Conservation (phyloP, 208 protist species). For the Leptomonas pyrrhocoris region DNA sequence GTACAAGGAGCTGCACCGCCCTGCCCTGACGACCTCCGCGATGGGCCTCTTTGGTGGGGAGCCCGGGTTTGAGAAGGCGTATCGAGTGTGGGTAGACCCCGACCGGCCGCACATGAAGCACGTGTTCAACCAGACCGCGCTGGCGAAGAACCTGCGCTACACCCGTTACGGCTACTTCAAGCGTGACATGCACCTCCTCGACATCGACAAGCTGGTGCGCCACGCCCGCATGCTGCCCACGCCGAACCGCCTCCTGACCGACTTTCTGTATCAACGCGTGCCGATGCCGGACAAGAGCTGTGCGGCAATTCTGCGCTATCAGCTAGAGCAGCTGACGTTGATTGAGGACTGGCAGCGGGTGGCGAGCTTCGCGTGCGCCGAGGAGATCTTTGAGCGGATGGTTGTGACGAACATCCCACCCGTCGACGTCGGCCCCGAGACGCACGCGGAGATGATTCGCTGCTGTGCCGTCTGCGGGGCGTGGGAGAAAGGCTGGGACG, state of each 20-base stretch:
- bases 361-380: constrained; percentile 57
- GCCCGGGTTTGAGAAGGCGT: constrained; percentile 90
- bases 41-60: constrained; percentile 92
- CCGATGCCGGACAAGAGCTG: constrained; percentile 83
- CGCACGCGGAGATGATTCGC: constrained; percentile 92
- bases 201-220: constrained; percentile 90
- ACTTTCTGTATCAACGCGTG: constrained; percentile 92
- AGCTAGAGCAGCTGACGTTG: constrained; percentile 77
- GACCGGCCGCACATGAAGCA: constrained; percentile 91
- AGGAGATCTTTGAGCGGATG: constrained; percentile 92
- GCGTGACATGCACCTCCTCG: constrained; percentile 90
- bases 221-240: constrained; percentile 90
- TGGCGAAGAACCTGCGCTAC: constrained; percentile 89
- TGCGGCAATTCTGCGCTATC: constrained; percentile 83
- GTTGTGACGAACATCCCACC: constrained; percentile 90
- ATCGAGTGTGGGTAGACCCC: constrained; percentile 91
- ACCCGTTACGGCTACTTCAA: constrained; percentile 92
- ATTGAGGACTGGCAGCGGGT: constrained; percentile 64
- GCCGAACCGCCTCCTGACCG: constrained; percentile 79
- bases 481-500: constrained; percentile 84
- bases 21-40: constrained; percentile 71
- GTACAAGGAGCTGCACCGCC: constrained; percentile 88
- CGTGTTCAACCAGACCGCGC: constrained; percentile 86
- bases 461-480: constrained; percentile 81
- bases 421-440: constrained; percentile 81